Evolutionary conservation across 2,329 filamentous ascomycete genomes (phyloP), one percentile per base, ranked within the genome.

Genomic region (Dothideomycetidae sp.): DNA sequence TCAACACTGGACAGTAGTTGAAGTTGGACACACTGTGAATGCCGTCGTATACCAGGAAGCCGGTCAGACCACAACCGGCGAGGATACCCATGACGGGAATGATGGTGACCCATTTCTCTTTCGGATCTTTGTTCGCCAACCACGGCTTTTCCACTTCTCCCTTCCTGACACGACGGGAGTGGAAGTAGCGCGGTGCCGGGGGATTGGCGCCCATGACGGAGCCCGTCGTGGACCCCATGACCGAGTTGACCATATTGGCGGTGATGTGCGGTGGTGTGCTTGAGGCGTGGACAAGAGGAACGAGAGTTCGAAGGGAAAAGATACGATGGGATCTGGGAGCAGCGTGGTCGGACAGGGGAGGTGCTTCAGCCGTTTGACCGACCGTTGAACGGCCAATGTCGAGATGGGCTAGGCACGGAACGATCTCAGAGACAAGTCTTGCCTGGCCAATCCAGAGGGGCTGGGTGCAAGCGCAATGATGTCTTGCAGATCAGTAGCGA

Each of bases 31-130:
- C 81, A 39, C 73, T 77, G 34, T 62, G 61, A 28, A 86, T 54
- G 3, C 83, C 83, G 46, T 86, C 78, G 67, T 75, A 90, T 33
- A 90, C 64, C 31, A 90, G 59, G 49, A 86, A 72, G 1, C 68
- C 81, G 1, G 78, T 72, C 29, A 86, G 60, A 2, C 56, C 70
- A 23, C 88, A 54, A 10, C 83, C 83, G 10, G 85, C 43, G 3
- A 75, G 33, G 34, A 90, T 71, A 32, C 81, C 82, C 15, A 83
- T 54, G 29, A 85, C 53, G 2, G 82, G 82, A 40, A 92, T 70
- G 44, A 88, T 84, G 2, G 78, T 85, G 5, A 83, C 75, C 82
- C 82, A 90, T 62, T 84, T 90, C 66, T 88, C 80, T 55, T 75
- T 79, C 10, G 78, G 76, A 46, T 86, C 78, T 40, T 66, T 74